Conservation (phyloP, 2,329 filamentous ascomycete genomes). For the Cercospora citrullina region DNA sequence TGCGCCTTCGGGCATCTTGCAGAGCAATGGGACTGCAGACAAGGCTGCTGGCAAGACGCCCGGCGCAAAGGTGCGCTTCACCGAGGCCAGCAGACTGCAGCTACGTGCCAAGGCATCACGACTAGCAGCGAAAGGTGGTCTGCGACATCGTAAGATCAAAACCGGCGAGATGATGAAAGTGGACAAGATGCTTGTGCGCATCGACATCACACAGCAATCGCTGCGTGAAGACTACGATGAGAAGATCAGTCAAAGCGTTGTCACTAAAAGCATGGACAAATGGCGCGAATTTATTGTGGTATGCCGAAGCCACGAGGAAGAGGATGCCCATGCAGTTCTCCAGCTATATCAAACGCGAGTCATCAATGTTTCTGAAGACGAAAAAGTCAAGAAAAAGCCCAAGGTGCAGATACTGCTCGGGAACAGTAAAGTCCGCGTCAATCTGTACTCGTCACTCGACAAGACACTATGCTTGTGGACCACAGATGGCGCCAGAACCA, state of each 20-base stretch:
- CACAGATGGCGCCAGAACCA: slow-evolving; percentile 54
- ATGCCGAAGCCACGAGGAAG: slow-evolving; percentile 58
- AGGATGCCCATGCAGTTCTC: slow-evolving; percentile 47
- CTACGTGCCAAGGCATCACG: slow-evolving; percentile 35
- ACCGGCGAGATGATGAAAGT: slow-evolving; percentile 67
- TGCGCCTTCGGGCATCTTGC: slow-evolving; percentile 15
- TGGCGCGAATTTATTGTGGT: slow-evolving; percentile 66
- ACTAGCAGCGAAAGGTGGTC: slow-evolving; percentile 32
- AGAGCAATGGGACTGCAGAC: slow-evolving; percentile 16
- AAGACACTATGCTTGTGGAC: slow-evolving; percentile 67
- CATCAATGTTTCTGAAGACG: slow-evolving; percentile 55
- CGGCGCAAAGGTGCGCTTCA: slow-evolving; percentile 34
- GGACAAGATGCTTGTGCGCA: slow-evolving; percentile 66
- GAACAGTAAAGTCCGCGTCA: slow-evolving; percentile 56
- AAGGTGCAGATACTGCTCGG: slow-evolving; percentile 60
- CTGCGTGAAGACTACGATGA: slow-evolving; percentile 63
- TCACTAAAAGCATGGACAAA: slow-evolving; percentile 60
- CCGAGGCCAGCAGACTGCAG: slow-evolving; percentile 35
- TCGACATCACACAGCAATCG: slow-evolving; percentile 55
- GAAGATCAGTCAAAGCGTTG: slow-evolving; percentile 60
- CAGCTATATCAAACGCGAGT: slow-evolving; percentile 46
- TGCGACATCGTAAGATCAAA: slow-evolving; percentile 41
- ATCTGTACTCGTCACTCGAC: slow-evolving; percentile 65
- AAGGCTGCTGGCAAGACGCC: slow-evolving; percentile 23
- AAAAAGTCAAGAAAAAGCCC: slow-evolving; percentile 55